These are phyloP conservation scores for Micromonas commoda DNA, from an alignment of 139 green algal species.

Conservation along the genomic window DNA sequence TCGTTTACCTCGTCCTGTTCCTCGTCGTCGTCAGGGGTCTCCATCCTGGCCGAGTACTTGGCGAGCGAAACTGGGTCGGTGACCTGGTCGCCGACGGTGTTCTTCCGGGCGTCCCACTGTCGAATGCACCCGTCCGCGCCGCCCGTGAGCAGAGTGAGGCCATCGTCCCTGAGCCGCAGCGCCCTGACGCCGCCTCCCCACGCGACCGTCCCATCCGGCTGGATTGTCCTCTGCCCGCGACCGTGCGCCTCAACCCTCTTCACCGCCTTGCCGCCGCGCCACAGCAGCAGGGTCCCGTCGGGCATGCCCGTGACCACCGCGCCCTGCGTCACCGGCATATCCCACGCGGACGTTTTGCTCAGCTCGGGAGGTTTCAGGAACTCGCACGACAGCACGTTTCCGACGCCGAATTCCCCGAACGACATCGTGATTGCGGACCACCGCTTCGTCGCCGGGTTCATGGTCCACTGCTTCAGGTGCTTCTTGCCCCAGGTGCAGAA, in stretches of 20 bases:
- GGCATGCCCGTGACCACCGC: conserved; percentile 51
- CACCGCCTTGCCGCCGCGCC: conserved; percentile 30
- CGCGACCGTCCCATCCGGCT: not conserved
- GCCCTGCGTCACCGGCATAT: no score
- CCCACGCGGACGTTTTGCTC: no score
- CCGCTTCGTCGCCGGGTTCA: not conserved
- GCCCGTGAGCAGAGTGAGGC: conserved; percentile 3
- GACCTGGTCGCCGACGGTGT: not conserved
- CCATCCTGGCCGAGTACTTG: no score
- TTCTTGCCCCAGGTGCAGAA: conserved; percentile 21
- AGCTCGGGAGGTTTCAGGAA: conserved; percentile 43
- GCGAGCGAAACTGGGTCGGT: no score
- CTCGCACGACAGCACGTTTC: conserved; percentile 49
- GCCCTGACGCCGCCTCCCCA: not conserved
- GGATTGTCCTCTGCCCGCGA: not conserved
- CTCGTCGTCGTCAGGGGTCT: no score
- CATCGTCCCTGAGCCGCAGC: conserved; percentile 10
- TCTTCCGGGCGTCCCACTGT: not conserved
- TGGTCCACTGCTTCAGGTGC: conserved; percentile 16
- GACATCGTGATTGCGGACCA: conserved; percentile 29
- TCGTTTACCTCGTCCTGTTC: no score
- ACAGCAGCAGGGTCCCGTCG: conserved; percentile 50
- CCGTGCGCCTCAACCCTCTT: not conserved
- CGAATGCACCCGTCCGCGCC: conserved; percentile 11
- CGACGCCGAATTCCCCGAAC: conserved; percentile 48